A percentile compares a stretch with the other conserved stretches of the same genome.
Conservation (phyloP, 352 stramenopile genomes). For the Pythium guiyangense region DNA sequence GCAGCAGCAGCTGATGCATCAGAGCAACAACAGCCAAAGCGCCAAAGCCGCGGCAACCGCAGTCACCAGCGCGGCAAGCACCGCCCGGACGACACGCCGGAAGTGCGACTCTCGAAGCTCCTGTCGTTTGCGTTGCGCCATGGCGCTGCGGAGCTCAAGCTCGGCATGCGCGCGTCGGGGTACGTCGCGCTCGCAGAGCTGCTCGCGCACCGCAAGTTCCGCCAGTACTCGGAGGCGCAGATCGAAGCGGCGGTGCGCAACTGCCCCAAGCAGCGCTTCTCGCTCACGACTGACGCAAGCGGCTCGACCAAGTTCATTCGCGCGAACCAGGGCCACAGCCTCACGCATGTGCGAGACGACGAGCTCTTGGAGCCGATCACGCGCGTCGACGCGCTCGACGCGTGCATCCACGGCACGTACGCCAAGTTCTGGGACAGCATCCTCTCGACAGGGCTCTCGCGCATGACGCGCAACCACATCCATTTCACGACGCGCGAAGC, state of each 20-base stretch:
- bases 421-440: constrained; percentile 67
- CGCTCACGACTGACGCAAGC: constrained; percentile 46
- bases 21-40: neutral
- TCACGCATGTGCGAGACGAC: constrained; percentile 60
- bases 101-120: constrained; percentile 73
- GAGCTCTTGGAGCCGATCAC: constrained; percentile 67
- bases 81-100: constrained; percentile 31
- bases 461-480: constrained; percentile 86
- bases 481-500: constrained; percentile 68
- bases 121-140: constrained; percentile 77
- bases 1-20: neutral
- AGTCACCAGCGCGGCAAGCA: neutral
- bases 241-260: constrained; percentile 61
- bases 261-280: constrained; percentile 76
- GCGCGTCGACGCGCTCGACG: constrained; percentile 28
- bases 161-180: constrained; percentile 66
- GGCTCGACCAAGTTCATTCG: constrained; percentile 53
- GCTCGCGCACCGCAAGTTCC: constrained; percentile 50
- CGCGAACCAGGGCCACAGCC: constrained; percentile 78
- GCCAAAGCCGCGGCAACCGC: neutral
- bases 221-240: constrained; percentile 40
- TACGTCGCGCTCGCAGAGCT: constrained; percentile 57
- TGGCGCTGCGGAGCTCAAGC: constrained; percentile 54
- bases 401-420: constrained; percentile 83
- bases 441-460: constrained; percentile 41